phyloP scores from a whole-genome alignment of 768 basidiomycete species.

The Hericium rajendrae region DNA sequence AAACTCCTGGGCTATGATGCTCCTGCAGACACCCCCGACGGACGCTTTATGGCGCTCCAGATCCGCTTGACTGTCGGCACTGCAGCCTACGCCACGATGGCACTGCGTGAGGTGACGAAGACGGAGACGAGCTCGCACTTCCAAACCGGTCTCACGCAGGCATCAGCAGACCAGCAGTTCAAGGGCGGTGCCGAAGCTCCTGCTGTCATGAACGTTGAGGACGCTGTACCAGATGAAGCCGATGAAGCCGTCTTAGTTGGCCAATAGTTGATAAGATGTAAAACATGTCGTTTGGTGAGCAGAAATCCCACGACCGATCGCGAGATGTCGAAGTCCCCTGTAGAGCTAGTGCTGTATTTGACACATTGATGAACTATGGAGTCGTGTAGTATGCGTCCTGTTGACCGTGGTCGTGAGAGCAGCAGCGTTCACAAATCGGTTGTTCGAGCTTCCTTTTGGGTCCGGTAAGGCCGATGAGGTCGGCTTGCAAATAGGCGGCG shows the following conservation, averaged over 20 bases:
- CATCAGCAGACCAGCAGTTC: conserved; percentile 78
- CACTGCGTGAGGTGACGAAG: conserved; percentile 88
- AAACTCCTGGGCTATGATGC: conserved; percentile 72
- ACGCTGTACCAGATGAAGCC: conserved; percentile 8
- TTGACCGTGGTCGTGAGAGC: not conserved
- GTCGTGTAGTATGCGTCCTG: too few relatives aligned
- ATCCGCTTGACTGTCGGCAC: conserved; percentile 80
- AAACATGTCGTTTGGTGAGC: not conserved
- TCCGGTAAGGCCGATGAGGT: not conserved
- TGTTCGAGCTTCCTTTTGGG: not conserved
- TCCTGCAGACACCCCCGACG: conserved; percentile 55
- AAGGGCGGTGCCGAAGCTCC: conserved; percentile 37
- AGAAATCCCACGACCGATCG: too few relatives aligned
- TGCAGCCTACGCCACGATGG: conserved; percentile 97
- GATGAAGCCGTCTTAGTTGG: conserved; percentile 1
- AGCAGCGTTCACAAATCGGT: not conserved
- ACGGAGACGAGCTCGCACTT: conserved; percentile 90
- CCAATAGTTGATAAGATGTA: not conserved
- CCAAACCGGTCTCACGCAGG: conserved; percentile 69
- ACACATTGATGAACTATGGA: too few relatives aligned
- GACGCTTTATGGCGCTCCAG: conserved; percentile 83
- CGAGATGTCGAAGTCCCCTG: too few relatives aligned
- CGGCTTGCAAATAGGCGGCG: not conserved
- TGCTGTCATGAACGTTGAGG: conserved; percentile 22
- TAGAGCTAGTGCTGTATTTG: too few relatives aligned